Percentiles rank a stretch among this genome's conserved stretches.
phyloP scores from a whole-genome alignment of 2,329 filamentous ascomycete species.

The Alternaria brassicae region DNA sequence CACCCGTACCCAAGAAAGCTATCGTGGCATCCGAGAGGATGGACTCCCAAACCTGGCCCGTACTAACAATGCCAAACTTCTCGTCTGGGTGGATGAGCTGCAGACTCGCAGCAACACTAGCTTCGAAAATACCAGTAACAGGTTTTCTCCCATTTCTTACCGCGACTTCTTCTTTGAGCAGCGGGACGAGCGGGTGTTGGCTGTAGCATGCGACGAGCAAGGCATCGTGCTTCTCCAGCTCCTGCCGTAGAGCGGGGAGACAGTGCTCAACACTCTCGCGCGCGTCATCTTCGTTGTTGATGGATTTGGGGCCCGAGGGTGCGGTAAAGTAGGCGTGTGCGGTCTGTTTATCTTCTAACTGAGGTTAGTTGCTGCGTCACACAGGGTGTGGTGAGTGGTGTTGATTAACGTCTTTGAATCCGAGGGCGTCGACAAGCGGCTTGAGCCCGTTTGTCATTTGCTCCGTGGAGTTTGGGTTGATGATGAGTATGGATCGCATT shows the following conservation, averaged over 20 bases:
- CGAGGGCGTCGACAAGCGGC: constrained; percentile 55
- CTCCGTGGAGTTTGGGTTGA: constrained; percentile 80
- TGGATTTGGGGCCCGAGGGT: constrained; percentile 72
- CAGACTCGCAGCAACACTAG: constrained; percentile 72
- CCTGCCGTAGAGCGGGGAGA: constrained; percentile 60
- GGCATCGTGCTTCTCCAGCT: constrained; percentile 67
- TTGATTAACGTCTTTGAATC: constrained; percentile 53
- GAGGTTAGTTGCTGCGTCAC: constrained; percentile 51
- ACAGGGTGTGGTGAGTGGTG: constrained; percentile 31
- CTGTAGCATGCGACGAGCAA: constrained; percentile 90
- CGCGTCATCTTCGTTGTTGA: constrained; percentile 78
- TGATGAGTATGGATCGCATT: constrained; percentile 66
- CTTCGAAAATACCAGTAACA: constrained; percentile 87
- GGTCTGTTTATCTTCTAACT: constrained; percentile 46
- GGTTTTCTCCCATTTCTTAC: constrained; percentile 55
- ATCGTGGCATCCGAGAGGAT: constrained; percentile 72
- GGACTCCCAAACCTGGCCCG: constrained; percentile 81
- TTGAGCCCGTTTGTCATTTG: constrained; percentile 74
- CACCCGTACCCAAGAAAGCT: constrained; percentile 64
- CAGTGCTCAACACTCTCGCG: constrained; percentile 68
- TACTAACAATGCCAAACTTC: constrained; percentile 86
- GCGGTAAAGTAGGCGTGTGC: constrained; percentile 70
- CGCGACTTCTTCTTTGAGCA: constrained; percentile 59
- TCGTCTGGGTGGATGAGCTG: constrained; percentile 60
- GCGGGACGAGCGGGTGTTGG: constrained; percentile 75